These are phyloP conservation scores for Flaveria brownii DNA, from an alignment of 129 eudicot genomes.

Conservation along the genomic window DNA sequence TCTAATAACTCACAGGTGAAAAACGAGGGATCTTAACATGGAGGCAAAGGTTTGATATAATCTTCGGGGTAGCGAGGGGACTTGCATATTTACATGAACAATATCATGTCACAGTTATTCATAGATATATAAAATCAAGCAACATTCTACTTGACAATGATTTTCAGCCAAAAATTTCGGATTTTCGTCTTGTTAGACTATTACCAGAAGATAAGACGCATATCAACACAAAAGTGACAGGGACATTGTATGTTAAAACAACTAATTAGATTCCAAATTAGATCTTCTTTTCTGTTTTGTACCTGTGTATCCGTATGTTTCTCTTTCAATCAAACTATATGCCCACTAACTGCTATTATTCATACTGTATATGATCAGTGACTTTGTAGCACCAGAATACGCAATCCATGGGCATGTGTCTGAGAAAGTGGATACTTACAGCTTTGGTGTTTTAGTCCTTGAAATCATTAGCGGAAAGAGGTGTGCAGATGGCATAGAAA, in stretches of 20 bases:
- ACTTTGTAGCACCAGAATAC: constrained; percentile 33
- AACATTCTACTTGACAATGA: constrained; percentile 48
- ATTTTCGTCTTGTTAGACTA: constrained; percentile 6
- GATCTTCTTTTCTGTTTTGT: no score
- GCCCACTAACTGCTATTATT: no score
- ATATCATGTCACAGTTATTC: constrained; percentile 35
- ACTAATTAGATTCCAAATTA: no score
- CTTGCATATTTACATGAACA: constrained; percentile 58
- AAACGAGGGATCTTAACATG: constrained; percentile 37
- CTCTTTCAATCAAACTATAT: no score
- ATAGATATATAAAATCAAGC: constrained; percentile 47
- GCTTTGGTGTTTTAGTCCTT: constrained; percentile 39
- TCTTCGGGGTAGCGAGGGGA: background rate
- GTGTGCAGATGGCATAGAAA: constrained; percentile 23
- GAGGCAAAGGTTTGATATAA: constrained; percentile 40
- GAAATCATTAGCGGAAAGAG: constrained; percentile 35
- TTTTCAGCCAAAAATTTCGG: constrained; percentile 39
- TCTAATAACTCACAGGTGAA: constrained; percentile 24
- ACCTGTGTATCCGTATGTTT: no score
- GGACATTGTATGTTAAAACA: no score
- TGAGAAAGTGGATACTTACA: constrained; percentile 31
- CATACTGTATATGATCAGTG: background rate
- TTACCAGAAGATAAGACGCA: no score
- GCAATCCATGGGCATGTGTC: constrained; percentile 36
- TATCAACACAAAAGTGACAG: no score